Percentiles rank a stretch among this genome's conserved stretches.
phyloP scores from a whole-genome alignment of 1,284 basidiomycete genomes.

The Mycena sp. region DNA sequence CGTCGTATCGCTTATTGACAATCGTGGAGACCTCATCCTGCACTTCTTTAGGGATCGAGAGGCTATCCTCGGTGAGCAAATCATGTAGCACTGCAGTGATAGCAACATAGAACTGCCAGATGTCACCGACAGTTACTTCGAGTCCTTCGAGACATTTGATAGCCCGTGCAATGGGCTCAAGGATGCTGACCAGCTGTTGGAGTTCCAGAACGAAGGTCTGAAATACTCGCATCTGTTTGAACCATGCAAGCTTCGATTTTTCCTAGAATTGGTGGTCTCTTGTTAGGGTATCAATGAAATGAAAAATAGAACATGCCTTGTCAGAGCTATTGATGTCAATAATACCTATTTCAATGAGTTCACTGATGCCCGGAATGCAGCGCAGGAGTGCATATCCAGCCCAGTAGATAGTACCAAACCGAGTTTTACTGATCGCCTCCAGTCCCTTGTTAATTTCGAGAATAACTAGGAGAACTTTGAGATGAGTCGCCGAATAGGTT shows the following conservation, averaged over 20 bases:
- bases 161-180: slow-evolving; percentile 24
- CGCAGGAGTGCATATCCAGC: slow-evolving; percentile 33
- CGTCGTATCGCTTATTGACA: slow-evolving; percentile 15
- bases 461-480: slow-evolving; percentile 23
- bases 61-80: slow-evolving; percentile 8
- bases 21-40: slow-evolving; percentile 10
- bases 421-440: slow-evolving; percentile 40
- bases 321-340: neutral
- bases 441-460: slow-evolving; percentile 29
- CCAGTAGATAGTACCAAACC: slow-evolving; percentile 39
- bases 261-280: neutral
- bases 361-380: slow-evolving; percentile 31
- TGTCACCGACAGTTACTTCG: slow-evolving; percentile 22
- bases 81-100: slow-evolving; percentile 19
- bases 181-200: slow-evolving; percentile 12
- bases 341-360: slow-evolving; percentile 10
- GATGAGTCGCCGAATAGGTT: slow-evolving; percentile 25
- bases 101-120: slow-evolving; percentile 25
- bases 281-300: neutral
- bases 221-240: neutral
- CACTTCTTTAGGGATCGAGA: neutral
- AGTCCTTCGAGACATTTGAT: slow-evolving; percentile 27
- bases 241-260: neutral
- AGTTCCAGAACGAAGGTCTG: slow-evolving; percentile 12
- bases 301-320: neutral